Base-by-base conservation (phyloP, 768 basidiomycete species). In the Lactarius evosmus region DNA sequence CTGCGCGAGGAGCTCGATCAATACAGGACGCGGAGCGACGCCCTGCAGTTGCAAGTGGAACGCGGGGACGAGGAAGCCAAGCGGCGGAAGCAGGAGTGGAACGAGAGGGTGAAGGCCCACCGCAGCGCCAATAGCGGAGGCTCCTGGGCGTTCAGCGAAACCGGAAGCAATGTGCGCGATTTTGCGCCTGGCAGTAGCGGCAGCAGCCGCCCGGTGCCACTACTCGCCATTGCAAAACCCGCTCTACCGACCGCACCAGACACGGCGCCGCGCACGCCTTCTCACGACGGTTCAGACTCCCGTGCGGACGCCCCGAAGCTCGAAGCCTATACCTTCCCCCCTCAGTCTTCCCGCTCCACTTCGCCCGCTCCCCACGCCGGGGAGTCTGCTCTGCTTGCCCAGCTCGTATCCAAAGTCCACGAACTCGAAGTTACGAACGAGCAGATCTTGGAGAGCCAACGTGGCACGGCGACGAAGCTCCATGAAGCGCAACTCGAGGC, bases 1-100 rank as follows among this genome's bases (percentile, higher is more conserved):
- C 79, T 95, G 33, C 80, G 85, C 52, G 85, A 87, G 36, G 91
- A 92, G 68, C 79, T 95, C 33, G 91, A 94, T 70, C 80, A 81
- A 70, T 87, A 87, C n/a, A 86, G 86, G 68, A 83, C 82, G 44
- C 82, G 78, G 70, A 87, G 87, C 68, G 83, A 85, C 54, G 87
- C 88, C 74, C 75, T 91, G 38, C 89, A 92, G 74, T 81, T 85
- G 73, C 84, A 83, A 70, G 81, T 85, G 0, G 82, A 82, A 67
- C 72, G 74, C 25, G 75, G 74, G 4, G 72, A 74, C 3, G 68
- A 69, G 30, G 82, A 72, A 57, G 74, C 74, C 17, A 74, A 66
- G 68, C 72, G 61, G 67, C 73, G 69, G 59, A 74, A 69, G 79
- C 80, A 73, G 75, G 84, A 71, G 80, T 83, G 74, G 78, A 80